phyloP scores from a whole-genome alignment of 1,284 basidiomycete genomes.

The Anthracocystis walkeri region DNA sequence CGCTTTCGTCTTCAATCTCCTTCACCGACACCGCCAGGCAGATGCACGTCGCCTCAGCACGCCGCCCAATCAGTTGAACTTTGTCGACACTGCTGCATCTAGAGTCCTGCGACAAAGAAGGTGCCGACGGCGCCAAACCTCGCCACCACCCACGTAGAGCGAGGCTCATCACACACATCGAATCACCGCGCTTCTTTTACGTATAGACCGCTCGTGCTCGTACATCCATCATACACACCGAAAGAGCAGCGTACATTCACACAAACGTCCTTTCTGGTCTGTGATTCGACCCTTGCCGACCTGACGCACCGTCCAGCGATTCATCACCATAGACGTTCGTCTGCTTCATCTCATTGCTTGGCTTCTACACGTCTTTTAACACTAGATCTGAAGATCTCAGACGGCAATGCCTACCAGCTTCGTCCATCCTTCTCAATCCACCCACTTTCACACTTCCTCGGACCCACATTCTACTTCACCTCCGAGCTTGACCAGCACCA shows the following conservation, averaged over 20 bases:
- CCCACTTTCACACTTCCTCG: constrained; percentile 11
- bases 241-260: background rate
- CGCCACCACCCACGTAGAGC: too few species aligned
- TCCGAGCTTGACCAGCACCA: constrained; percentile 42
- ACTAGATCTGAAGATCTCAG: background rate
- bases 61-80: background rate
- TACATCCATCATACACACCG: background rate
- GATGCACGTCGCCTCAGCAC: background rate
- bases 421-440: constrained; percentile 3
- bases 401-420: constrained; percentile 49
- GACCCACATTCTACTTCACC: constrained; percentile 34
- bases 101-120: background rate
- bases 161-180: too few species aligned
- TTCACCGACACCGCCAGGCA: too few species aligned
- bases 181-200: too few species aligned
- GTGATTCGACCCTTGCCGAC: background rate
- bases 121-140: background rate
- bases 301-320: background rate
- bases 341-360: background rate
- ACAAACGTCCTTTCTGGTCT: background rate
- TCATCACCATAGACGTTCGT: background rate
- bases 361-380: background rate
- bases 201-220: background rate
- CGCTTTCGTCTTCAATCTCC: background rate
- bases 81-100: background rate